Evolutionary conservation across 768 basidiomycete genomes (phyloP).

Genomic region (Sporobolomyces pararoseus): DNA sequence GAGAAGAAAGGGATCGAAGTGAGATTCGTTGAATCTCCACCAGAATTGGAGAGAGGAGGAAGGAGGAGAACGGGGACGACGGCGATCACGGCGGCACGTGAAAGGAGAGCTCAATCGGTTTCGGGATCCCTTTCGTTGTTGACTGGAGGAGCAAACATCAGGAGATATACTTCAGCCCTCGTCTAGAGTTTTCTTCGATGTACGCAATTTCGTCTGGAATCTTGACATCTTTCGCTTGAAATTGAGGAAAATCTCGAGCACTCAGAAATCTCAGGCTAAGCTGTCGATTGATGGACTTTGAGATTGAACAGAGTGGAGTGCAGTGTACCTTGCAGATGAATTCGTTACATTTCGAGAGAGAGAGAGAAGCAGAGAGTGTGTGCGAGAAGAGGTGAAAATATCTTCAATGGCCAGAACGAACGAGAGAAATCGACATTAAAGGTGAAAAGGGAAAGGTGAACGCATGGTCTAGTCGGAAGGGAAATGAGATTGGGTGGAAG

Average conservation of each 20-base stretch:
- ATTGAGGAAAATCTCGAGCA: too few relatives aligned
- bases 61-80: conserved; percentile 10
- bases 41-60: conserved; percentile 11
- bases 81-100: background rate
- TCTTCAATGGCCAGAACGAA: background rate
- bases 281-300: too few relatives aligned
- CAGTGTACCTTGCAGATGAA: background rate
- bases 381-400: background rate
- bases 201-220: too few relatives aligned
- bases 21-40: background rate
- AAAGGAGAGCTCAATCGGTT: conserved; percentile 4
- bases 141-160: background rate
- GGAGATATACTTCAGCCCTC: conserved; percentile 1
- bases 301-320: background rate
- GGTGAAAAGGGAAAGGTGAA: background rate
- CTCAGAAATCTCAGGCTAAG: too few relatives aligned
- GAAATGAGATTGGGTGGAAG: too few relatives aligned
- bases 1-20: background rate
- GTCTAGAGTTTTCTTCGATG: background rate
- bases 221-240: background rate
- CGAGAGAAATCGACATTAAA: background rate
- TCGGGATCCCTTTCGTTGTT: background rate
- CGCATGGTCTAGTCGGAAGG: too few relatives aligned
- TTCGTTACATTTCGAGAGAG: background rate
- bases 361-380: background rate